Percentiles rank a stretch among this genome's conserved stretches.
Evolutionary conservation across 352 stramenopile species (phyloP).

Genomic region (Pythium grandisporangium): DNA sequence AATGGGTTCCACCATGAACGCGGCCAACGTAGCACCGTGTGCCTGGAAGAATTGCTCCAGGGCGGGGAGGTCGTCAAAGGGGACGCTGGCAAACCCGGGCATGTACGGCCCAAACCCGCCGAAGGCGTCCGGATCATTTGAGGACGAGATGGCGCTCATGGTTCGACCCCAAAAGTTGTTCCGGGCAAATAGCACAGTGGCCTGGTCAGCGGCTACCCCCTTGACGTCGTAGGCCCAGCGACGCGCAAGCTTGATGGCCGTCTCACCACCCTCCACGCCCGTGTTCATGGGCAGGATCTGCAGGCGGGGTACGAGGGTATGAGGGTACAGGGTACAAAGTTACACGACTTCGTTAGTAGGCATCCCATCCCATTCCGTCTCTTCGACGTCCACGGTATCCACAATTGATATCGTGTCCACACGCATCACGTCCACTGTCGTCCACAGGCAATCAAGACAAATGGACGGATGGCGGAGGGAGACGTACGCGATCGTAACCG

Average conservation of each 20-base stretch:
- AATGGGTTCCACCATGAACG: slow-evolving; percentile 99
- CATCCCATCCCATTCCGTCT: no score
- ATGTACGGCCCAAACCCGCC: slow-evolving; percentile 96
- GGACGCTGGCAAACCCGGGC: slow-evolving; percentile 90
- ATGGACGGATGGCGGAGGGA: no score
- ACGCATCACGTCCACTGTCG: no score
- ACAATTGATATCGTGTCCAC: no score
- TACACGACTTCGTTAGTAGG: no score
- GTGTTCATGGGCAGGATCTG: slow-evolving; percentile 98
- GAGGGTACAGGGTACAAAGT: no score
- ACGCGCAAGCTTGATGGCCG: slow-evolving; percentile 94
- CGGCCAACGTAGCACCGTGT: slow-evolving; percentile 88
- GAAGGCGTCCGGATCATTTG: slow-evolving; percentile 84
- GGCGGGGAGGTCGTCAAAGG: slow-evolving; percentile 92
- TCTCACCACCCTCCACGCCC: slow-evolving; percentile 98
- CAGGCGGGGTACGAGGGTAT: no score
- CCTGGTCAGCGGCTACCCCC: slow-evolving; percentile 87
- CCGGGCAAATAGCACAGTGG: slow-evolving; percentile 93
- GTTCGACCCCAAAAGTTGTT: slow-evolving; percentile 99
- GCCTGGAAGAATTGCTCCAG: slow-evolving; percentile 75
- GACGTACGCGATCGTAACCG: slow-evolving; percentile 91
- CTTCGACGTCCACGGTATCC: no score
- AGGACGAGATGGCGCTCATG: slow-evolving; percentile 94
- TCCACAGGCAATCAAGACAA: no score
- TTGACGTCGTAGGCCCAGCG: slow-evolving; percentile 98